Base-by-base conservation (phyloP, 2,329 filamentous ascomycete genomes). In the Phyllachora maydis region DNA sequence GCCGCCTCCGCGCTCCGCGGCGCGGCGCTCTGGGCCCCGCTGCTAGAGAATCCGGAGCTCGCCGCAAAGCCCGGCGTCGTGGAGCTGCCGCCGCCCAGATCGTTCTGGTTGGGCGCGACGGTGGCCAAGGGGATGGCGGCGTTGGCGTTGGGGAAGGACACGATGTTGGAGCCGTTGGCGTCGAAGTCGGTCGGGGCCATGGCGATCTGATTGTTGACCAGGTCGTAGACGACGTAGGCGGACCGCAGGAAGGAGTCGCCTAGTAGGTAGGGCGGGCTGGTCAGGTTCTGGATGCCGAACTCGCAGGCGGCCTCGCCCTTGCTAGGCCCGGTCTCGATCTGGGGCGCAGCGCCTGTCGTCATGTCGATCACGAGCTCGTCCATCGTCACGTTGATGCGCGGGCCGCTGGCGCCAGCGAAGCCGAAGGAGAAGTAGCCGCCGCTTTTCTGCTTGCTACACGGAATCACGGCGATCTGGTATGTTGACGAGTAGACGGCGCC, bases 171-270 rank as follows among this genome's bases (percentile, higher is more conserved):
- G 6, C 41, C 33, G 2, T 57, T 60, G 2, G 57, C 46, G 37
- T 64, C 65, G 40, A 66, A 65, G 28, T 62, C 48, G 8, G 64
- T 65, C 10, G 50, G 45, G 4, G 62, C 64, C 11, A 69, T 41
- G 11, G 39, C 61, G 26, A 68, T 48, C 34, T 66, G 46, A 36
- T 65, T 59, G 40, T 67, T 67, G 23, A 55, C 49, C 11, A 67
- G 43, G 30, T 69, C 64, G 31, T 65, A 68, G 6, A 67, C 61
- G 5, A 67, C 56, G 30, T 67, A 69, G 2, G 62, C 63, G 1
- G 61, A 67, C 25, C 64, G 55, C 16, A 68, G 41, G 36, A 69
- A 68, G 0, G 56, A 62, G 33, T 65, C 63, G 20, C 64, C 64
- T 7, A 68, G 50, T 19, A 67, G 44, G 32, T 44, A 61, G 0